A percentile compares a stretch with the other conserved stretches of the same genome.
Conservation (phyloP, 345 rosid species). For the Salix brachista region DNA sequence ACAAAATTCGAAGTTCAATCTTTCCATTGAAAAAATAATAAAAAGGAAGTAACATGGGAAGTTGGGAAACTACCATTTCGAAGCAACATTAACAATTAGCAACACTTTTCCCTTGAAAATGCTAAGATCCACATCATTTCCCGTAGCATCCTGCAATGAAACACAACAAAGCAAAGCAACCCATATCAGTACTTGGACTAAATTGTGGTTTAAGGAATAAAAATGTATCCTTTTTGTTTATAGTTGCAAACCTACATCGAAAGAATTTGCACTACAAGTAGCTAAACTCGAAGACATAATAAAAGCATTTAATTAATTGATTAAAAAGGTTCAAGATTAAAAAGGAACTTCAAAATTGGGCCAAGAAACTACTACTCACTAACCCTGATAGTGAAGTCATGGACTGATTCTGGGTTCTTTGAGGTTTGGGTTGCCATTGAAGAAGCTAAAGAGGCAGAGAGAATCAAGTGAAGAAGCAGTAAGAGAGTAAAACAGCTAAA, state of each 20-base stretch:
- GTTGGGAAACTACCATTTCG: constrained; percentile 20
- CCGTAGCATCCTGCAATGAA: constrained; percentile 22
- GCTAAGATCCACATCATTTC: constrained; percentile 21
- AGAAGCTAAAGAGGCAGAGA: not conserved
- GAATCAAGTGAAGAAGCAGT: not conserved
- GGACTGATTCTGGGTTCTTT: constrained; percentile 45
- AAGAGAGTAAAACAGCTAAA: too few relatives aligned
- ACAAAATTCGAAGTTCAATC: not conserved
- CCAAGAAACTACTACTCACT: not conserved
- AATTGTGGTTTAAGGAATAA: not conserved
- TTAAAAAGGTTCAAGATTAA: not conserved
- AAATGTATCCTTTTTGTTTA: not conserved
- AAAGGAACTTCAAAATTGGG: not conserved
- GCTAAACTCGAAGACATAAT: not conserved
- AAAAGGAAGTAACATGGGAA: not conserved
- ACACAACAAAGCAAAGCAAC: not conserved
- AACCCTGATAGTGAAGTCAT: constrained; percentile 67
- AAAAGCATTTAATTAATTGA: not conserved
- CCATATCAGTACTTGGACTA: not conserved
- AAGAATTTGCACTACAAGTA: not conserved
- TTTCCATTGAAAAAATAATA: not conserved
- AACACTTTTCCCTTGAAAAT: constrained; percentile 27
- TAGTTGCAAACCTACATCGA: not conserved
- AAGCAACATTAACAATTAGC: constrained; percentile 32
- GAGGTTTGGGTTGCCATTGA: constrained; percentile 38